phyloP scores from a whole-genome alignment of 768 basidiomycete species.

The Termitomyces sp. region DNA sequence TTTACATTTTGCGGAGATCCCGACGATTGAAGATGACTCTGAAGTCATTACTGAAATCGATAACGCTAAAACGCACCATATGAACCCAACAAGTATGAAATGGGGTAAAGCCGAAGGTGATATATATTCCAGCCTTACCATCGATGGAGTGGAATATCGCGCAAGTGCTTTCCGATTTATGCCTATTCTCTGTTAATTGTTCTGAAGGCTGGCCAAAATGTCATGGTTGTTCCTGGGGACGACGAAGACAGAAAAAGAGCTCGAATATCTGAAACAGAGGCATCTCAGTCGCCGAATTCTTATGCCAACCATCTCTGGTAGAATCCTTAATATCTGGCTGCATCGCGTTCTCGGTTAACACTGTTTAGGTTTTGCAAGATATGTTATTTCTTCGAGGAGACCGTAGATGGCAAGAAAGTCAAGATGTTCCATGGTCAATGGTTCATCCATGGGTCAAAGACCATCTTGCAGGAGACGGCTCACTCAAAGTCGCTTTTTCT shows the following conservation, averaged over 20 bases:
- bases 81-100: conserved; percentile 26
- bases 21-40: conserved; percentile 22
- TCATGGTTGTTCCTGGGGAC: conserved; percentile 56
- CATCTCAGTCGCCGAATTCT: conserved; percentile 43
- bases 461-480: conserved; percentile 57
- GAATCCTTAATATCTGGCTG: conserved; percentile 9
- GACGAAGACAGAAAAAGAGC: conserved; percentile 38
- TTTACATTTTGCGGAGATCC: conserved; percentile 31
- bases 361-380: conserved; percentile 63
- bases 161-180: conserved; percentile 25
- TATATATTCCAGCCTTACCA: conserved; percentile 38
- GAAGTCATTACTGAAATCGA: conserved; percentile 22
- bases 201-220: conserved; percentile 52
- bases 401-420: conserved; percentile 12
- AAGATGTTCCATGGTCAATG: conserved; percentile 70
- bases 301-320: conserved; percentile 61
- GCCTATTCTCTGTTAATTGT: not conserved
- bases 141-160: conserved; percentile 54
- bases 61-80: conserved; percentile 21
- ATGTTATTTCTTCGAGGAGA: conserved; percentile 50
- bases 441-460: conserved; percentile 62
- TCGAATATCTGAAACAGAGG: conserved; percentile 30
- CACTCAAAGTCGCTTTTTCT: conserved; percentile 57
- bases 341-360: not conserved
- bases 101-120: conserved; percentile 24